Percentiles rank a stretch among this genome's conserved stretches.
phyloP scores from a whole-genome alignment of 2,329 filamentous ascomycete genomes.

The Zymoseptoria pseudotritici region DNA sequence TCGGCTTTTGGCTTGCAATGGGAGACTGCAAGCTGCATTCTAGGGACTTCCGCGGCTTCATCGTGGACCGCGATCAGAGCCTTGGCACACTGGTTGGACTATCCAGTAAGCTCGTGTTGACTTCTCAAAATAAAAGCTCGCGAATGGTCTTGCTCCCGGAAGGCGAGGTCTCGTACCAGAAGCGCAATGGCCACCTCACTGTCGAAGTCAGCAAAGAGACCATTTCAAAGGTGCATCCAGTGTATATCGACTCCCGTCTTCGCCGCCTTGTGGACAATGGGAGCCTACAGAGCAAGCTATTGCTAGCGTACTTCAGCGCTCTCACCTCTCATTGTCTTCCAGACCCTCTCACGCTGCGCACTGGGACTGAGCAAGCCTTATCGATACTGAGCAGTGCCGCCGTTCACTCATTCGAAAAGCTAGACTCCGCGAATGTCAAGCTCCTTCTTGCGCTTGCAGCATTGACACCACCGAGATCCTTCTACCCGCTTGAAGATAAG shows the following conservation, averaged over 20 bases:
- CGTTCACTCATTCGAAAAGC: slow-evolving; percentile 18
- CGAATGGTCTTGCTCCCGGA: slow-evolving; percentile 45
- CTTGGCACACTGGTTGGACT: slow-evolving; percentile 55
- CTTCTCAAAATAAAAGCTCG: background rate
- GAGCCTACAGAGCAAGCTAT: slow-evolving; percentile 32
- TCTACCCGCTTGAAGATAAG: slow-evolving; percentile 37
- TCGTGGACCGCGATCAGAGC: slow-evolving; percentile 48
- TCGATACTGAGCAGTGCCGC: slow-evolving; percentile 16
- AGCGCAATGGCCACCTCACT: slow-evolving; percentile 38
- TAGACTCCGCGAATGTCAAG: slow-evolving; percentile 10
- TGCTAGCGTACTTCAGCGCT: slow-evolving; percentile 50
- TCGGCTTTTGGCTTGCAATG: background rate
- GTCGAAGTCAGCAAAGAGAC: slow-evolving; percentile 28
- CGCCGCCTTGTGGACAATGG: slow-evolving; percentile 51
- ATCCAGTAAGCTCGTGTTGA: slow-evolving; percentile 37
- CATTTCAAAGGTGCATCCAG: slow-evolving; percentile 48
- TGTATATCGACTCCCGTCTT: slow-evolving; percentile 48
- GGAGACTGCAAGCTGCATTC: slow-evolving; percentile 5
- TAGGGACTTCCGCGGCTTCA: slow-evolving; percentile 15
- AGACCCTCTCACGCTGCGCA: slow-evolving; percentile 51
- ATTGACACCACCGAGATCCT: slow-evolving; percentile 32
- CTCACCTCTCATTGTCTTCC: slow-evolving; percentile 51
- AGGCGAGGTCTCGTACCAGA: slow-evolving; percentile 24
- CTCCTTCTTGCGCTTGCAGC: slow-evolving; percentile 24
- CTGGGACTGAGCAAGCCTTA: slow-evolving; percentile 51